phyloP scores from a whole-genome alignment of 176 grass and related monocot genomes.

The Raddia distichophylla region DNA sequence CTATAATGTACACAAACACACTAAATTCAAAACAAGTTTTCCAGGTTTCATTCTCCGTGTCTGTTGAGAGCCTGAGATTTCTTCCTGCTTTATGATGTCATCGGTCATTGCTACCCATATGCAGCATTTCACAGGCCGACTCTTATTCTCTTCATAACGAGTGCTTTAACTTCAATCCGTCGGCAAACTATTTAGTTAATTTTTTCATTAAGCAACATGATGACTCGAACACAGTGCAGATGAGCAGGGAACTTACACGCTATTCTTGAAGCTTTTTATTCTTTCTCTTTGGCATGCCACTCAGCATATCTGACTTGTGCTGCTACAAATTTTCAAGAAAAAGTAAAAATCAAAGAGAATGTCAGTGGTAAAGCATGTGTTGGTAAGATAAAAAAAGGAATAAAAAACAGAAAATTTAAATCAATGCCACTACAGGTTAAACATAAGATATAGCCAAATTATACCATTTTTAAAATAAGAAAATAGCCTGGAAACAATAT shows the following conservation, averaged over 20 bases:
- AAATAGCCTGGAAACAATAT: conserved; percentile 7
- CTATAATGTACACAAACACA: conserved; percentile 23
- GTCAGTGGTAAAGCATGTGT: background rate
- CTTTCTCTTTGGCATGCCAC: conserved; percentile 36
- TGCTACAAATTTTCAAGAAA: conserved; percentile 44
- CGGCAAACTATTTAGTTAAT: conserved; percentile 11
- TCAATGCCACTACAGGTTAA: background rate
- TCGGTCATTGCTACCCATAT: background rate
- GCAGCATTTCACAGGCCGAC: conserved; percentile 14
- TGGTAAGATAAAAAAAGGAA: conserved; percentile 1
- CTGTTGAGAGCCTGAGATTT: conserved; percentile 1
- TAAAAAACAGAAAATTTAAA: background rate
- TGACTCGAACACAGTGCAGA: conserved; percentile 24
- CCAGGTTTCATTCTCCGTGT: background rate
- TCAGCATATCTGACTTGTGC: conserved; percentile 40
- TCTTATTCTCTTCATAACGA: conserved; percentile 1
- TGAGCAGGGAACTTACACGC: background rate
- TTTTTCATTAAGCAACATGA: conserved; percentile 22
- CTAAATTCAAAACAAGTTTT: conserved; percentile 9
- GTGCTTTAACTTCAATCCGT: conserved; percentile 16
- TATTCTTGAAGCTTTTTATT: conserved; percentile 45
- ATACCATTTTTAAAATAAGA: conserved; percentile 3
- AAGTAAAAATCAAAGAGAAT: background rate
- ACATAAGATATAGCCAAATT: conserved; percentile 29
- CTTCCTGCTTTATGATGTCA: conserved; percentile 10